Evolutionary conservation across 352 stramenopile species (phyloP), one percentile per base, ranked within the genome.

Genomic region (Phytophthora litchii): DNA sequence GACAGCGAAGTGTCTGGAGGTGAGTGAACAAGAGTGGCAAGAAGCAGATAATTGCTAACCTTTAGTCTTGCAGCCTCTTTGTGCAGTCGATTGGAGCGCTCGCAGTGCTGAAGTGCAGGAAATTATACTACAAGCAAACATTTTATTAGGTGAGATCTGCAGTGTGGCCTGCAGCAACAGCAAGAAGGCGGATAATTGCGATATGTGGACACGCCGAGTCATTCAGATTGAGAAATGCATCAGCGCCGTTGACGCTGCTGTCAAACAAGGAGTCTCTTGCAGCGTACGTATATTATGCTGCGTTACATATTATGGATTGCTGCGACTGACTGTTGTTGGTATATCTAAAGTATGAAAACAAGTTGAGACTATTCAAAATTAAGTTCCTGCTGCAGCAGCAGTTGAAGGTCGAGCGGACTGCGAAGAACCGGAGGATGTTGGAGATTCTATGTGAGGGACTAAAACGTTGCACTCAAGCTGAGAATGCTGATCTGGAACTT

Each of bases 141-240:
- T 87, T 6, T 40, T 91, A 31, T 47, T 91, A 12, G 81, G 79
- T n/a, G 83, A 91, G 54, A 69, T 80, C 14, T 88, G 76, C 20
- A 70, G 74, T 21, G 55, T 77, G 19, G 55, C 77, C 1, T 81
- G 77, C 40, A 64, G 67, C 21, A 72, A 71, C 36, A 66, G 67
- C 29, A 57, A 36, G 38, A 86, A 84, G 59, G 48, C 67, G 19
- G 64, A 62, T 10, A 46, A 89, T 50, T 67, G 58, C 38, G 76
- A 86, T 59, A 49, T 88, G 25, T 88, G 75, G 77, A 61, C 55
- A 25, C 74, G 73, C 20, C 80, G 80, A 5, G 67, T 89, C 35
- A 58, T 69, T 11, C 69, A 74, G 27, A 83, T 70, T 7, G 70
- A 86, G 52, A 67, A 70, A 13, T 86, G 76, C 43, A 58, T 88